Conservation (phyloP, 2,329 filamentous ascomycete genomes). For the Pyrenophora teres region DNA sequence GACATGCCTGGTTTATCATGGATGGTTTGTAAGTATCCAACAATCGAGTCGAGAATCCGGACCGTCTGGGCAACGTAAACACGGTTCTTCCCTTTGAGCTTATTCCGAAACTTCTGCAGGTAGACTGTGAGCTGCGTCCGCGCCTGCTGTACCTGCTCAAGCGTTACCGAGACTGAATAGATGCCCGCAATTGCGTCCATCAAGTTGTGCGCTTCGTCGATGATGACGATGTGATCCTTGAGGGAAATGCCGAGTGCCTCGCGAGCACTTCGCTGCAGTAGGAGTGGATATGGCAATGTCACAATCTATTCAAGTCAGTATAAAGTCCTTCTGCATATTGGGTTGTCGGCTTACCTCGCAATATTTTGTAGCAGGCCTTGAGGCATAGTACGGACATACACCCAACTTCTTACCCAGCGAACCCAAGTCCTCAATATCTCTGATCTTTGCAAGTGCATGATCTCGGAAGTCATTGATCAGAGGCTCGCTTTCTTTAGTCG, state of each 20-base stretch:
- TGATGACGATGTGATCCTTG: slow-evolving; percentile 87
- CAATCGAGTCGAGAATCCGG: slow-evolving; percentile 79
- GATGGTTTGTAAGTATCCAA: slow-evolving; percentile 67
- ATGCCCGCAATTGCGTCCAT: slow-evolving; percentile 93
- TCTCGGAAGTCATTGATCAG: slow-evolving; percentile 83
- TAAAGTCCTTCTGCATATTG: neutral
- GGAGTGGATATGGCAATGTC: slow-evolving; percentile 86
- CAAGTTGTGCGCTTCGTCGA: slow-evolving; percentile 96
- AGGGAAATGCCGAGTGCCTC: slow-evolving; percentile 86
- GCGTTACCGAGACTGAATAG: slow-evolving; percentile 75
- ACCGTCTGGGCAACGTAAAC: slow-evolving; percentile 89
- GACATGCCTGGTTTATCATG: slow-evolving; percentile 45
- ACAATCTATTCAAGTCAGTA: slow-evolving; percentile 63
- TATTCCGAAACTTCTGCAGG: slow-evolving; percentile 84
- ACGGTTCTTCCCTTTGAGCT: slow-evolving; percentile 86
- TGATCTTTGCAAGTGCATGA: slow-evolving; percentile 78
- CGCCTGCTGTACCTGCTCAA: slow-evolving; percentile 73
- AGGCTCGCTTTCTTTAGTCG: slow-evolving; percentile 73
- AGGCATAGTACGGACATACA: slow-evolving; percentile 96
- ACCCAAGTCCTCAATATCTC: slow-evolving; percentile 91
- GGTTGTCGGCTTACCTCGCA: slow-evolving; percentile 63
- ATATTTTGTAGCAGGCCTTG: slow-evolving; percentile 76
- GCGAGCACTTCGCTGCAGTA: slow-evolving; percentile 83
- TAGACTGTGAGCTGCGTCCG: slow-evolving; percentile 80
- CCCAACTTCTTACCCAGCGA: slow-evolving; percentile 75